Evolutionary conservation across 2,329 filamentous ascomycete genomes (phyloP).

Genomic region (Colletotrichum kahawae): DNA sequence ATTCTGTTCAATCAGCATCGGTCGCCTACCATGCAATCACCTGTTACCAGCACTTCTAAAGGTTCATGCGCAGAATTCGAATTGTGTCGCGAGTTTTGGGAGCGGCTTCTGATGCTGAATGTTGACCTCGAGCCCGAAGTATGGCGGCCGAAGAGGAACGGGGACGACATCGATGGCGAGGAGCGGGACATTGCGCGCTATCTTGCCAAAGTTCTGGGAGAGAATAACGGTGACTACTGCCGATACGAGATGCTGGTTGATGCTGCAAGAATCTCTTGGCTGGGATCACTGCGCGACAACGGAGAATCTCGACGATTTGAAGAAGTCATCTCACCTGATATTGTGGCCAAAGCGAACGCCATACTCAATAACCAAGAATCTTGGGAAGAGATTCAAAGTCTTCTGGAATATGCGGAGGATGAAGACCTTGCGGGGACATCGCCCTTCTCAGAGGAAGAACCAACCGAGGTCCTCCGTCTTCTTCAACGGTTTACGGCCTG

Average conservation of each 20-base stretch:
- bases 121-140: neutral
- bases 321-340: neutral
- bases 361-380: neutral
- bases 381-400: neutral
- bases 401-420: neutral
- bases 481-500: neutral
- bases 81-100: neutral
- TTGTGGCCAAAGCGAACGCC: rapidly evolving
- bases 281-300: neutral
- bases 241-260: neutral
- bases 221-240: neutral
- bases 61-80: neutral
- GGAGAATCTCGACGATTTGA: rapidly evolving
- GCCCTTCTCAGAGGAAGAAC: neutral
- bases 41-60: neutral
- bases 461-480: neutral
- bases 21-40: neutral
- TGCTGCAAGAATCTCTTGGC: neutral
- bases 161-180: neutral
- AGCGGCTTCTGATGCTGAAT: neutral
- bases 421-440: neutral
- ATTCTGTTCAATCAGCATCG: neutral
- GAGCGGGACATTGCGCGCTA: neutral
- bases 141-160: neutral
- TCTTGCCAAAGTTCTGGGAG: neutral